phyloP scores from a whole-genome alignment of 1,139 yeast genomes.

The Taiozyma sp. region DNA sequence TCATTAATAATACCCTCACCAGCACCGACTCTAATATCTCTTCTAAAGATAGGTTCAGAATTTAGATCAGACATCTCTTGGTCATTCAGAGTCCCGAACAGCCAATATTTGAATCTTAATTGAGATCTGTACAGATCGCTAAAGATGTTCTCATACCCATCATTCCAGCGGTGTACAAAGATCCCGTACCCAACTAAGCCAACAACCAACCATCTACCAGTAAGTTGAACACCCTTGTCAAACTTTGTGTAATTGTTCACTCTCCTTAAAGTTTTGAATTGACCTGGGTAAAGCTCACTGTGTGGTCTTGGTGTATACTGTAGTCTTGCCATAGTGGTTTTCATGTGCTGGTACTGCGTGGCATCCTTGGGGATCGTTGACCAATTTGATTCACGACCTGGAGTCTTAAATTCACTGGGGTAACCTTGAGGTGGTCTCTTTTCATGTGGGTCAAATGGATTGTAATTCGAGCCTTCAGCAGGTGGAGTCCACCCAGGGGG shows the following conservation, averaged over 20 bases:
- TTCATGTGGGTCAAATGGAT: constrained; percentile 80
- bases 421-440: constrained; percentile 78
- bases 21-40: constrained; percentile 21
- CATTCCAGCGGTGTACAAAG: constrained; percentile 82
- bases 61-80: constrained; percentile 61
- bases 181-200: constrained; percentile 52
- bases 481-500: constrained; percentile 85
- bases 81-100: constrained; percentile 48
- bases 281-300: constrained; percentile 74
- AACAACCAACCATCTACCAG: constrained; percentile 43
- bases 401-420: constrained; percentile 70
- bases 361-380: constrained; percentile 64
- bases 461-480: constrained; percentile 45
- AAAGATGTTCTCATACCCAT: constrained; percentile 74
- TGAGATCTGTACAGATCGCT: constrained; percentile 63
- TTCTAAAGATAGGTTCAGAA: constrained; percentile 31
- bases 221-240: constrained; percentile 49
- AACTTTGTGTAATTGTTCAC: constrained; percentile 53
- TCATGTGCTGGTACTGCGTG: constrained; percentile 63
- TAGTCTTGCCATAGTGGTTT: constrained; percentile 67
- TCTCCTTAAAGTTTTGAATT: constrained; percentile 65
- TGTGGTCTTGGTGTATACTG: constrained; percentile 79
- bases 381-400: constrained; percentile 51
- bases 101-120: constrained; percentile 46
- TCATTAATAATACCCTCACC: neutral